A percentile compares a stretch with the other conserved stretches of the same genome.
Conservation (phyloP, 169 alveolate species). For the Plasmodium gallinaceum region DNA sequence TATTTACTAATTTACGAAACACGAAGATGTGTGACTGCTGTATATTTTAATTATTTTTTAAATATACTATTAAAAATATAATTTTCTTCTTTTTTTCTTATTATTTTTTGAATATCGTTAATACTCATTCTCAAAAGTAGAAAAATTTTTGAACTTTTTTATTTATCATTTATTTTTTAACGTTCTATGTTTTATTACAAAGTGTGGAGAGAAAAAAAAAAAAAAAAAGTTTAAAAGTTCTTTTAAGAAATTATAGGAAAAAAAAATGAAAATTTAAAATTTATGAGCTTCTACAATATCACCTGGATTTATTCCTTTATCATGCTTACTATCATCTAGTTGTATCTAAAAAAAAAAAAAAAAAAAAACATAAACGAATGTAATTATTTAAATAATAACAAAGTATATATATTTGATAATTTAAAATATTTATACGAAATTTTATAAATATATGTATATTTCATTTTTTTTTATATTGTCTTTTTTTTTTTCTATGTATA, state of each 20-base stretch:
- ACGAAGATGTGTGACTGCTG: no score
- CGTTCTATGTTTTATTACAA: no score
- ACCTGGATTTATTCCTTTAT: slow-evolving; percentile 51
- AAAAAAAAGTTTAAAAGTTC: not conserved
- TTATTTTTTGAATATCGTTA: no score
- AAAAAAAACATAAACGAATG: not conserved
- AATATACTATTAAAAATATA: no score
- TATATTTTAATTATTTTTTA: no score
- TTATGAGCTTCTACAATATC: slow-evolving; percentile 63
- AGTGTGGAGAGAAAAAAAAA: not conserved
- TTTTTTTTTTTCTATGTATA: not conserved
- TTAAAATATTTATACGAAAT: not conserved
- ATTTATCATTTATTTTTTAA: no score
- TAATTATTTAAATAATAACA: not conserved
- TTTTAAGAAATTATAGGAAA: slow-evolving; percentile 1
- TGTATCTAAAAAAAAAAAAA: slow-evolving; percentile 29
- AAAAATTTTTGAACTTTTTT: no score
- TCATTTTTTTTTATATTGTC: not conserved
- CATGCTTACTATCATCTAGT: slow-evolving; percentile 74
- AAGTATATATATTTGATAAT: not conserved
- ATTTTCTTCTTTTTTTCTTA: no score
- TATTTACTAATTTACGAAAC: no score
- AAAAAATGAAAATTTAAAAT: slow-evolving; percentile 29
- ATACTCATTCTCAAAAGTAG: no score
- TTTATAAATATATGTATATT: not conserved